Base-by-base conservation (phyloP, 1,139 yeast genomes). In the Keqinozyma sinolaborantium region DNA sequence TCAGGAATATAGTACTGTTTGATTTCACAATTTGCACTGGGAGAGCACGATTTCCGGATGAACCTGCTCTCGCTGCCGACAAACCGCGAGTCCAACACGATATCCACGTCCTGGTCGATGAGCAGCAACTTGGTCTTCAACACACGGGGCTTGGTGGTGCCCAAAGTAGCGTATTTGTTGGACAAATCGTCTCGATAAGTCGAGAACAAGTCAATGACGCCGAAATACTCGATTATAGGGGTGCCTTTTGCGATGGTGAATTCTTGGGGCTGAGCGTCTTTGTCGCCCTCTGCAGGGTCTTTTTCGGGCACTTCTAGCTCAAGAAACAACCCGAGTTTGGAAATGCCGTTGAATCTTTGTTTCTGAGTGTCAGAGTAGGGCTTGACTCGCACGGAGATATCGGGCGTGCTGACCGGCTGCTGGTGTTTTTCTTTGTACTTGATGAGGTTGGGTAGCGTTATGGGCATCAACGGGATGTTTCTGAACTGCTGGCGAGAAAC, bases 121-220 rank as follows among this genome's bases (percentile, higher is more conserved):
- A 39, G 50, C 47, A 14, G 79, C 65, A 54, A 72, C 63, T 48
- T 73, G 59, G 46, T 41, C 32, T 56, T 61, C 24, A 81, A 56
- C 1, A 86, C 95, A 34, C 78, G 78, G 2, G 94, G 92, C 48
- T 88, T 88, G 9, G 95, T 80, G 12, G 87, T 78, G 0, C 96
- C 96, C 74, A 88, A 77, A n/a, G 73, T 56, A 39, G 78, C 59
- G 53, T 87, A 90, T 50, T 87, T 95, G 53, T 90, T 92, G 32
- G 79, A 64, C 7, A 77, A 68, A 44, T 86, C 85, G 5, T 58
- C 51, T 21, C 75, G 69, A 51, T 88, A 90, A 43, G 73, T 75
- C 14, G 69, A 67, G 41, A 79, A 79, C 30, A 74, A 64, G 45
- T 79, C 82, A 4, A 88, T 55, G 40, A 85, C 94, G 5, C 97